Evolutionary conservation across 345 rosid genomes (phyloP).

Genomic region (Lepidium africanum): DNA sequence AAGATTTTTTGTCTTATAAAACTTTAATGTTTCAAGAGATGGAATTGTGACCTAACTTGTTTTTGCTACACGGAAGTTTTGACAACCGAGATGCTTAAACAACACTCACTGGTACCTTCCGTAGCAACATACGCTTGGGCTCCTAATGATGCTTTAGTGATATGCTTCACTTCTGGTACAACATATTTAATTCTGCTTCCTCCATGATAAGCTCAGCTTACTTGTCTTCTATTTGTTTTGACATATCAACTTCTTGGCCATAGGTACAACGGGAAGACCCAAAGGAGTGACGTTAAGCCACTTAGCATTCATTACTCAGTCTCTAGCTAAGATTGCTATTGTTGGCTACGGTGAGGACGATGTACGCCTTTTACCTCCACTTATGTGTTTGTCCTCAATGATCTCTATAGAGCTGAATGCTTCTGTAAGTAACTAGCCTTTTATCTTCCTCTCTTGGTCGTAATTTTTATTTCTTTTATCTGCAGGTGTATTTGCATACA

Average conservation of each 20-base stretch:
- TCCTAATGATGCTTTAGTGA: constrained; percentile 58
- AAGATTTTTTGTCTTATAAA: not conserved
- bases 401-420: not conserved
- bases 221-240: not conserved
- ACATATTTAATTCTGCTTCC: not conserved
- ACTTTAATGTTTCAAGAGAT: too few relatives aligned
- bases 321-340: constrained; percentile 72
- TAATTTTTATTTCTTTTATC: not conserved
- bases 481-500: constrained; percentile 82
- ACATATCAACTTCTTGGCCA: constrained; percentile 9
- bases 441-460: not conserved
- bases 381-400: not conserved
- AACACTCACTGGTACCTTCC: not conserved
- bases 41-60: too few relatives aligned
- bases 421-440: not conserved
- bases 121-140: constrained; percentile 45
- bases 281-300: constrained; percentile 77
- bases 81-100: constrained; percentile 38
- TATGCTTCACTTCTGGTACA: constrained; percentile 86
- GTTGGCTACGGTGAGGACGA: constrained; percentile 79
- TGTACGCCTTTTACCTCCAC: constrained; percentile 38
- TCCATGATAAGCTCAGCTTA: not conserved
- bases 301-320: constrained; percentile 64
- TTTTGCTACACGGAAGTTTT: constrained; percentile 33
- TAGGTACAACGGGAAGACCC: constrained; percentile 89